Conservation (phyloP, 2,329 filamentous ascomycete species). For the Fusarium sp. region DNA sequence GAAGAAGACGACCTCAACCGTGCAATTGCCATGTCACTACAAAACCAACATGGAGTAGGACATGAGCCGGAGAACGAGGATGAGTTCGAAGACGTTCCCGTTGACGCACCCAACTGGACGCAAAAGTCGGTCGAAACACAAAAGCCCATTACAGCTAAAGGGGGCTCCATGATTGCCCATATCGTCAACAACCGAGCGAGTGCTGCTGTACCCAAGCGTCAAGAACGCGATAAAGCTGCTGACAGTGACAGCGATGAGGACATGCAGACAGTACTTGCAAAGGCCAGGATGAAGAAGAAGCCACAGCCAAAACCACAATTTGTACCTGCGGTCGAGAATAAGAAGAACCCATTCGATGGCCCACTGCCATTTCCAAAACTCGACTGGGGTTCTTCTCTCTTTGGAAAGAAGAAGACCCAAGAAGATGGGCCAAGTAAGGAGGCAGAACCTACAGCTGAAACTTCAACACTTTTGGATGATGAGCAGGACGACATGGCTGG, state of each 20-base stretch:
- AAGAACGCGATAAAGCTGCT: slow-evolving; percentile 20
- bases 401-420: slow-evolving; percentile 55
- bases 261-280: slow-evolving; percentile 78
- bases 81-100: slow-evolving; percentile 62
- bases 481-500: slow-evolving; percentile 64
- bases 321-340: slow-evolving; percentile 59
- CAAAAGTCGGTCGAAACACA: slow-evolving; percentile 63
- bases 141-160: slow-evolving; percentile 62
- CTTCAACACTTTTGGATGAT: slow-evolving; percentile 32
- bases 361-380: slow-evolving; percentile 93
- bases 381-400: slow-evolving; percentile 72
- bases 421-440: slow-evolving; percentile 26
- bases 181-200: slow-evolving; percentile 79
- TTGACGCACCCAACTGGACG: slow-evolving; percentile 62
- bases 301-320: slow-evolving; percentile 53
- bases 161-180: slow-evolving; percentile 74
- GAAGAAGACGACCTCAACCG: slow-evolving; percentile 74
- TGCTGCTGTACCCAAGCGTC: slow-evolving; percentile 63
- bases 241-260: slow-evolving; percentile 84
- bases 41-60: slow-evolving; percentile 64
- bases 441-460: slow-evolving; percentile 33
- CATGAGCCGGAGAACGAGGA: slow-evolving; percentile 54
- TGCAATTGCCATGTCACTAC: slow-evolving; percentile 87
- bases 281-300: slow-evolving; percentile 71
- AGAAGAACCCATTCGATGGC: slow-evolving; percentile 75